These are phyloP conservation scores for Gigaspora rosea DNA, from an alignment of 192 early-diverging fungal species.

Conservation along the genomic window DNA sequence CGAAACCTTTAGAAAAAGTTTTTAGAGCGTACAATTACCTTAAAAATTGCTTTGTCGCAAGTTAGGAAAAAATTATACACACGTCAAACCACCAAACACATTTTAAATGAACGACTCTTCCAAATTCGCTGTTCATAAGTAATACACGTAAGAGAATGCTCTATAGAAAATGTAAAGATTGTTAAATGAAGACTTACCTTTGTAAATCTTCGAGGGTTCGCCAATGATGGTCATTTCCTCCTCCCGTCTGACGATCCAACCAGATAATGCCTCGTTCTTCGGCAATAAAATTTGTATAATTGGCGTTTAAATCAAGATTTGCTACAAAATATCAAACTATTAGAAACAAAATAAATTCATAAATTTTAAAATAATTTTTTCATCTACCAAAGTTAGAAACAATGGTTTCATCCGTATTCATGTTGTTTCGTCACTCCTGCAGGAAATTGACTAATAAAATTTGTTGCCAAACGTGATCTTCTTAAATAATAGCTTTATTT, in stretches of 20 bases:
- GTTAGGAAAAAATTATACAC: background rate
- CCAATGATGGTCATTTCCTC: background rate
- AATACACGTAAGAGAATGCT: too few relatives aligned
- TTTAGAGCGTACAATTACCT: background rate
- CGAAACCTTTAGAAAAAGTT: background rate
- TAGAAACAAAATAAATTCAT: too few relatives aligned
- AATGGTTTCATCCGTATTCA: background rate
- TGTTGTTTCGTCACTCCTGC: background rate
- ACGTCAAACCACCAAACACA: slow-evolving; percentile 7
- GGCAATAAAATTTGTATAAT: background rate
- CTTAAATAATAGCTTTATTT: too few relatives aligned
- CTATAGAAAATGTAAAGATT: background rate
- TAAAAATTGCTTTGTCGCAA: background rate
- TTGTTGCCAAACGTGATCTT: background rate
- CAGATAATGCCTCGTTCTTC: background rate
- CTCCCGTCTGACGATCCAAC: background rate
- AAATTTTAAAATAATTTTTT: too few relatives aligned
- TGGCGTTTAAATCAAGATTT: too few relatives aligned
- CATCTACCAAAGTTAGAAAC: too few relatives aligned
- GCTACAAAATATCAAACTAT: too few relatives aligned
- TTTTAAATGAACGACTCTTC: background rate
- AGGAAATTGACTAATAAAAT: background rate
- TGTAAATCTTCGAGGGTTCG: background rate
- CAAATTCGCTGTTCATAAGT: background rate
- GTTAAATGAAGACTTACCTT: background rate